Conservation (phyloP, 1,139 yeast genomes). For the Pichia cactophila region DNA sequence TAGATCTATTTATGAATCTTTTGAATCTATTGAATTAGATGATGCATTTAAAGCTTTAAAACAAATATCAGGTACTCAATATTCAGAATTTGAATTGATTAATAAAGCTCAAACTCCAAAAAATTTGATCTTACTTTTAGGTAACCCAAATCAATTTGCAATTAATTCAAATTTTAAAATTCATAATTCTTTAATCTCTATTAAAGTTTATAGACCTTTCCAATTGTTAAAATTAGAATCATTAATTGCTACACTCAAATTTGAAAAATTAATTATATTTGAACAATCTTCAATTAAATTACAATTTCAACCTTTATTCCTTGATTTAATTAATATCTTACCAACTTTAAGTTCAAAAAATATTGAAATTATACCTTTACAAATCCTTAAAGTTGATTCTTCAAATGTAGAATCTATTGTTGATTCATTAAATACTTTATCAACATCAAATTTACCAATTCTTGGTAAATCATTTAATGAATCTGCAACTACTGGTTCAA, state of each 20-base stretch:
- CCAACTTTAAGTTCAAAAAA: conserved; percentile 32
- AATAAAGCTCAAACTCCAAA: conserved; percentile 24
- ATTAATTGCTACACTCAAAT: conserved; percentile 5
- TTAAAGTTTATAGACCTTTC: conserved; percentile 71
- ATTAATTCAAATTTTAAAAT: conserved; percentile 33
- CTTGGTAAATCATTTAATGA: conserved; percentile 41
- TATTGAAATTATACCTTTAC: conserved; percentile 50
- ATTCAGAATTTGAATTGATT: conserved; percentile 34
- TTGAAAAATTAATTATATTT: conserved; percentile 43
- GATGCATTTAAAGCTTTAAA: conserved; percentile 25
- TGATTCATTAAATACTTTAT: conserved; percentile 45
- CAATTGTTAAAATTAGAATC: conserved; percentile 41
- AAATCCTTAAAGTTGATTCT: conserved; percentile 42
- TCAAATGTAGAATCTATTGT: conserved; percentile 41
- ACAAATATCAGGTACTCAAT: conserved; percentile 27
- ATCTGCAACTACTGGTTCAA: conserved; percentile 10
- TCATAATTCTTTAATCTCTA: conserved; percentile 46
- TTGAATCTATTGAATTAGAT: conserved; percentile 19
- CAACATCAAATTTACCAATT: conserved; percentile 45
- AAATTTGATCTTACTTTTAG: conserved; percentile 48
- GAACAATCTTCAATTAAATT: conserved; percentile 52
- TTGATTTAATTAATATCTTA: conserved; percentile 66
- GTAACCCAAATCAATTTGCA: conserved; percentile 36
- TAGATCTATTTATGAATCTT: conserved; percentile 14
- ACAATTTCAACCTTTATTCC: conserved; percentile 57